These are phyloP conservation scores for Aspergillus ostianus DNA, from an alignment of 495 filamentous ascomycete genomes.

Conservation along the genomic window DNA sequence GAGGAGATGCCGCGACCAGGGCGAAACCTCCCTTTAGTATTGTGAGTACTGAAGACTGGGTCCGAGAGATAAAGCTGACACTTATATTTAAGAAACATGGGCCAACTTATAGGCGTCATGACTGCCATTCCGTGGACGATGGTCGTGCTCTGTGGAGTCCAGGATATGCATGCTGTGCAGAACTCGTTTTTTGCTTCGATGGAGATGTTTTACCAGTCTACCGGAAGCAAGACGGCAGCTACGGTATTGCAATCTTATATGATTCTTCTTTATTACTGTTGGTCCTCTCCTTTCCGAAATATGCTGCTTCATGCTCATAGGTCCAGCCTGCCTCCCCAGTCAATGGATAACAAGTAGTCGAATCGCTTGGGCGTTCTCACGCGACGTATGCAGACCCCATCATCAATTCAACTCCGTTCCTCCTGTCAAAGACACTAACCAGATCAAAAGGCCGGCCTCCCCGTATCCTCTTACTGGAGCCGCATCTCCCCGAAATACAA, in stretches of 20 bases:
- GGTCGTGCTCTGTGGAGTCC: constrained; percentile 27
- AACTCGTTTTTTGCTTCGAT: constrained; percentile 24
- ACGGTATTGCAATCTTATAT: constrained; percentile 29
- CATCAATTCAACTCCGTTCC: neutral
- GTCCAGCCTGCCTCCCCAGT: constrained; percentile 13
- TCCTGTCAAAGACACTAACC: neutral
- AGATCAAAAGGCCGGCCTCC: constrained; percentile 22
- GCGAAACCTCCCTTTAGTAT: constrained; percentile 22
- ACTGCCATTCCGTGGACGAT: constrained; percentile 30
- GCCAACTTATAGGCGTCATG: constrained; percentile 26
- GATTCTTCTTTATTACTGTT: constrained; percentile 30
- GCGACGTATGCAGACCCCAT: constrained; percentile 18
- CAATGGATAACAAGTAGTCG: constrained; percentile 26
- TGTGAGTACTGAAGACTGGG: constrained; percentile 16
- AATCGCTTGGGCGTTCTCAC: constrained; percentile 24
- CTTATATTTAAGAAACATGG: constrained; percentile 12
- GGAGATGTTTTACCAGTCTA: constrained; percentile 33
- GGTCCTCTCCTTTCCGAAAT: constrained; percentile 4
- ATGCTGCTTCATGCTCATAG: neutral
- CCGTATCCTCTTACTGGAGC: constrained; percentile 18
- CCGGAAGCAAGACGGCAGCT: constrained; percentile 23
- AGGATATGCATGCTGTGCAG: constrained; percentile 32
- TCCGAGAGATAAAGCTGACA: constrained; percentile 1
- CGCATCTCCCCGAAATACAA: constrained; percentile 14
- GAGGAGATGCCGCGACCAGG: constrained; percentile 32